phyloP scores from a whole-genome alignment of 257 asterid species.

The Scutellaria galericulata region DNA sequence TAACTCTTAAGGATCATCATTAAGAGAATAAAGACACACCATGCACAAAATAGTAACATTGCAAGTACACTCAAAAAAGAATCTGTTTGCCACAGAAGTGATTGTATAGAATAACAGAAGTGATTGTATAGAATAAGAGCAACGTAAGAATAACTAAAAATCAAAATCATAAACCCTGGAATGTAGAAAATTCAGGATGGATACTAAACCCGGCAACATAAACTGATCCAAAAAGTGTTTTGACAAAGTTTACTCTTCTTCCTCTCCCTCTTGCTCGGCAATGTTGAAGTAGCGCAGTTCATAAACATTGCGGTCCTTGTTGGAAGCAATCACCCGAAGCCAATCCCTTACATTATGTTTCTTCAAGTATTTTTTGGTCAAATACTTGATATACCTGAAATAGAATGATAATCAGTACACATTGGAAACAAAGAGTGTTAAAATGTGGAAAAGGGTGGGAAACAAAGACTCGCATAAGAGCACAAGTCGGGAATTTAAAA shows the following conservation, averaged over 20 bases:
- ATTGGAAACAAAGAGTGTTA: not conserved
- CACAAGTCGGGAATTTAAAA: not conserved
- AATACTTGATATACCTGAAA: conserved; percentile 71
- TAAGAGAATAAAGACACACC: not conserved
- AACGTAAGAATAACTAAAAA: conserved; percentile 26
- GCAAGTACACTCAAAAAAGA: not conserved
- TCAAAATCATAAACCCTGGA: conserved; percentile 22
- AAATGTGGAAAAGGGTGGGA: not conserved
- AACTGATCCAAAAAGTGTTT: conserved; percentile 36
- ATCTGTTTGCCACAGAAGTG: conserved; percentile 17
- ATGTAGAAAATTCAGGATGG: conserved; percentile 21
- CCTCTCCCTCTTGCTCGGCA: conserved; percentile 80
- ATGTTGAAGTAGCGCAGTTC: conserved; percentile 84
- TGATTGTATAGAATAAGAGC: not conserved
- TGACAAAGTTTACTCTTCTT: conserved; percentile 47
- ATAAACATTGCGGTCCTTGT: conserved; percentile 75
- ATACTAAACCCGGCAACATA: conserved; percentile 18
- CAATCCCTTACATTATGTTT: conserved; percentile 81
- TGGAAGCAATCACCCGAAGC: conserved; percentile 83
- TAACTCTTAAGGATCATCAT: too few species aligned
- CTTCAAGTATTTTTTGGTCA: conserved; percentile 84
- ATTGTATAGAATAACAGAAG: conserved; percentile 19
- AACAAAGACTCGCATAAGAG: not conserved
- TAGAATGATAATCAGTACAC: not conserved
- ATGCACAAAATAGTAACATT: not conserved